These are phyloP conservation scores for Petunia hybrid DNA, from an alignment of 305 asterid genomes.

Conservation along the genomic window DNA sequence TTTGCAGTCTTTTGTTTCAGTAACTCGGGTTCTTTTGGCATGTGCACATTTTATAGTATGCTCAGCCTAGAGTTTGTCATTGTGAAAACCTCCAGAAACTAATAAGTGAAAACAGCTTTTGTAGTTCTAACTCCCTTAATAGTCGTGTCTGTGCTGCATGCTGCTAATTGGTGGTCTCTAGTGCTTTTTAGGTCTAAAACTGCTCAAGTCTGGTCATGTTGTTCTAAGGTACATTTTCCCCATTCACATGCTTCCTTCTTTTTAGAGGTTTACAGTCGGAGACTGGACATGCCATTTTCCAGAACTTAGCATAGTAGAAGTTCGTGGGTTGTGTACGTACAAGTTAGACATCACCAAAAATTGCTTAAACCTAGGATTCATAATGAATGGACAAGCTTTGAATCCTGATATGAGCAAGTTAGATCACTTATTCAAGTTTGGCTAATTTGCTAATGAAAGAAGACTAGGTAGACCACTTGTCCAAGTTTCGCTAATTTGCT, in stretches of 20 bases:
- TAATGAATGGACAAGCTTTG: not conserved
- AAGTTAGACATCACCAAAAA: slow-evolving; percentile 8
- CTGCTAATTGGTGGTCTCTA: not conserved
- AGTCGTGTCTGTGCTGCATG: not conserved
- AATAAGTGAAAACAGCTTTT: not conserved
- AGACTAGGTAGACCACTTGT: not conserved
- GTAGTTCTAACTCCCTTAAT: not conserved
- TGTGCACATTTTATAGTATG: not conserved
- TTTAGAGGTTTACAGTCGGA: not conserved
- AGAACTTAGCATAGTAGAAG: not conserved
- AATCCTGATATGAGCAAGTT: not conserved
- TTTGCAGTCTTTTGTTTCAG: not conserved
- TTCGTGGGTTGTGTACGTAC: not conserved
- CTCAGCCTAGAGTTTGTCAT: not conserved
- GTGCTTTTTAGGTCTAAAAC: slow-evolving; percentile 3
- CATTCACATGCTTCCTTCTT: slow-evolving; percentile 1
- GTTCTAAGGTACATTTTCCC: not conserved
- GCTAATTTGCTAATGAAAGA: no score
- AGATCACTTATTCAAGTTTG: not conserved
- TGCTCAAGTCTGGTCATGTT: not conserved
- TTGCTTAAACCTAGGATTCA: not conserved
- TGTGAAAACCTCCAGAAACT: slow-evolving; percentile 6
- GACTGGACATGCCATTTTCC: slow-evolving; percentile 8
- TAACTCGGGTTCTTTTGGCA: not conserved
- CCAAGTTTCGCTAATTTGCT: not conserved